Evolutionary conservation across 441 rosid genomes (phyloP).

Genomic region (Erysimum pusillum): DNA sequence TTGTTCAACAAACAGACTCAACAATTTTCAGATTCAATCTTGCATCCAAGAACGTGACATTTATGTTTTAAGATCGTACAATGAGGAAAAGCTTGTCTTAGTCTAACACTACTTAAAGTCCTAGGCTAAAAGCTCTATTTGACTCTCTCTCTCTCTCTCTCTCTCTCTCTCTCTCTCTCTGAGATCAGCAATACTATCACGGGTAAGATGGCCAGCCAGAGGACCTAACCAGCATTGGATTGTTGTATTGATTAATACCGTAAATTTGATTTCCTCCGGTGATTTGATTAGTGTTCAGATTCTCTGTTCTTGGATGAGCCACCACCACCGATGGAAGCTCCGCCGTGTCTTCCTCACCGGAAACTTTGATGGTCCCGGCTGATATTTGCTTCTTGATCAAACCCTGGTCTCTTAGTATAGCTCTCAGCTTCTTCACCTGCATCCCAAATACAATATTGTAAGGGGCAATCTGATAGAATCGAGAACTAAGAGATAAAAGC

Average conservation of each 20-base stretch:
- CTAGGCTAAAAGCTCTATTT: constrained; percentile 22
- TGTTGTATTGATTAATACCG: constrained; percentile 34
- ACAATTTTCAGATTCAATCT: not conserved
- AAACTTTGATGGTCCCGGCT: constrained; percentile 45
- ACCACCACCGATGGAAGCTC: constrained; percentile 72
- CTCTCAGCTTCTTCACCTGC: constrained; percentile 78
- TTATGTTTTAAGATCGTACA: constrained; percentile 35
- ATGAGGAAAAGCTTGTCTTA: constrained; percentile 28
- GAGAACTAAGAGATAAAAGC: not conserved
- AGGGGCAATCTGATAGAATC: not conserved
- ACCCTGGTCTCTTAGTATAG: constrained; percentile 61
- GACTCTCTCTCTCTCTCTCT: constrained; percentile 2
- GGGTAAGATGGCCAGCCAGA: constrained; percentile 43
- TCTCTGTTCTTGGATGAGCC: constrained; percentile 46
- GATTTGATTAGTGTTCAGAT: constrained; percentile 28
- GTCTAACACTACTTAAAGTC: constrained; percentile 18
- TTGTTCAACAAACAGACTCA: not conserved
- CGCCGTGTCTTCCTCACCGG: constrained; percentile 70
- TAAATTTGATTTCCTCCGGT: constrained; percentile 27
- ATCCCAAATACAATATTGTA: not conserved
- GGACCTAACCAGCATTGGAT: constrained; percentile 32
- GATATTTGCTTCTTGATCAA: constrained; percentile 59
- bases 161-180: not conserved
- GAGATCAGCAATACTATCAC: constrained; percentile 14
- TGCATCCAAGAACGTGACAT: constrained; percentile 3